These are phyloP conservation scores for Talinum fruticosum DNA, from an alignment of 148 eudicot genomes.

Conservation along the genomic window DNA sequence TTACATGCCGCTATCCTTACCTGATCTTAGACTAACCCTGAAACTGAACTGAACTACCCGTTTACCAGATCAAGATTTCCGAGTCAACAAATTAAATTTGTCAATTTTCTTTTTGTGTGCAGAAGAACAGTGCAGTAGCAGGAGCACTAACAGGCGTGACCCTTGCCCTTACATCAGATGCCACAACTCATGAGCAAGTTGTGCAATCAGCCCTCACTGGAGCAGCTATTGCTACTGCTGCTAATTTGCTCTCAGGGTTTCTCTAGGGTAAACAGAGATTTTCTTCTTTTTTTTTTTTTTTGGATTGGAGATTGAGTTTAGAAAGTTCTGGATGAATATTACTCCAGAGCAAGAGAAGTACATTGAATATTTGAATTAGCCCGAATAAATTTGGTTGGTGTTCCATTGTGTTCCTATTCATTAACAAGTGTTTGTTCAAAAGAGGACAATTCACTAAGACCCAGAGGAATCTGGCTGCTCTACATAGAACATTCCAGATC, in stretches of 20 bases:
- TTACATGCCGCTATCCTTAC: no score
- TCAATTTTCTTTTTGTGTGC: conserved; percentile 15
- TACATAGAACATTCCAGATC: neutral
- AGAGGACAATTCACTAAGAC: no score
- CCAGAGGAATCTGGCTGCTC: neutral
- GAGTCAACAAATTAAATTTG: neutral
- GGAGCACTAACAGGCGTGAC: conserved; percentile 90
- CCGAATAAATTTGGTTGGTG: no score
- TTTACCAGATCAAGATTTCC: neutral
- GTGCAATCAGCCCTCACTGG: conserved; percentile 91
- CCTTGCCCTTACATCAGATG: conserved; percentile 59
- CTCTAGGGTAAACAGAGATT: no score
- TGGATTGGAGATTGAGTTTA: no score
- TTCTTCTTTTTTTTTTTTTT: no score
- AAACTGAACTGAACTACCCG: neutral
- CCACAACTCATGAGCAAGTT: conserved; percentile 67
- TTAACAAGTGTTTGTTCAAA: neutral
- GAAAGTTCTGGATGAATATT: no score
- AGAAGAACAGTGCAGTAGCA: conserved; percentile 89
- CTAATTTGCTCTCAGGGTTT: conserved; percentile 69
- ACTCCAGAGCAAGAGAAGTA: no score
- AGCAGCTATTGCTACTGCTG: conserved; percentile 89
- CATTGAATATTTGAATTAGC: no score
- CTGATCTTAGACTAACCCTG: no score
- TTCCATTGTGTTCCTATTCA: no score